Evolutionary conservation across 176 grass and related monocot genomes (phyloP), one percentile per base, ranked within the genome.

Genomic region (Ananas comosus): DNA sequence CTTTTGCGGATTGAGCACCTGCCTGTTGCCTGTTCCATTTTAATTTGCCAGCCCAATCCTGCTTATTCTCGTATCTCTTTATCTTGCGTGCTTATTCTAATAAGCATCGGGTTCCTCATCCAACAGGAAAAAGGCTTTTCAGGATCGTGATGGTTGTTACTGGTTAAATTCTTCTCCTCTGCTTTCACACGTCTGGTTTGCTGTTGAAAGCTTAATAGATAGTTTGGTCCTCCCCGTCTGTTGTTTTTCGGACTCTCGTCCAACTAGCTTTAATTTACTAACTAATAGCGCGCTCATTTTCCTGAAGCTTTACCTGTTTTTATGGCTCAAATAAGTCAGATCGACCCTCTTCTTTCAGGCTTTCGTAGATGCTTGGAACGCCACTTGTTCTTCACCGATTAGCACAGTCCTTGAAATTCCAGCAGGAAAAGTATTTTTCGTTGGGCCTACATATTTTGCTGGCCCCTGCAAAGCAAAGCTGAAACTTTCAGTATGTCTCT

Each of bases 381-480:
- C 70, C 1, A 76, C 85, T 53, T 96, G 92, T 59, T 23, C 3
- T 17, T 91, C 84, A 3, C 24, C 25, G 61, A 29, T 61, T 64
- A 58, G 53, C 13, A 56, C 86, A 70, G 78, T 77, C 14, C 70
- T 96, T 48, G 49, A 78, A 13, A 72, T 92, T 80, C 86, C 83
- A 7, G 64, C 64, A 47, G 83, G 76, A 65, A 89, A 85, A 70
- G 49, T 59, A 0, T 96, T 89, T 78, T 70, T 42, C 79, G 82
- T 96, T 68, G 65, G 68, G 68, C 86, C 85, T 12, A 47, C 83
- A 51, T 68, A 70, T 51, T 78, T 96, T 51, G 50, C 13, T 22
- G 92, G 92, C n/a, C 83, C 88, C 49, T 96, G 92, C 85, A 89
- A 54, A 49, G 81, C 67, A 71, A 86, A 79, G 66, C 77, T 91